Evolutionary conservation across 2,329 filamentous ascomycete genomes (phyloP), one percentile per base, ranked within the genome.

Genomic region (Exutisphaerella laricina): DNA sequence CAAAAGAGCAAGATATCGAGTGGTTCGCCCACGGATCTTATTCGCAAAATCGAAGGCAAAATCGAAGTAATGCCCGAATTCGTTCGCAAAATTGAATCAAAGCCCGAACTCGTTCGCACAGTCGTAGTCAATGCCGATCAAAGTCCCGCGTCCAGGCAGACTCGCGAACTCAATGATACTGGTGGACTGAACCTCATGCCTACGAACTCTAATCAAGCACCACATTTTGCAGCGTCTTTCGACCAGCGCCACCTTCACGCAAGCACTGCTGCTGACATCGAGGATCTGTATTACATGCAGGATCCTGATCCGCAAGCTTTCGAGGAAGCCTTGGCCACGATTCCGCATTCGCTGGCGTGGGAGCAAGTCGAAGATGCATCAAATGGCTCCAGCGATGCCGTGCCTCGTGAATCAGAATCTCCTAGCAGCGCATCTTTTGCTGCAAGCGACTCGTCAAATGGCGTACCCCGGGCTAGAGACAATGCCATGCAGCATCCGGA

Each of bases 251-350:
- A 26, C 23, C 12, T 26, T 12, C 23, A 12, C 33, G 14, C 9
- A 3, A n/a, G 7, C 5, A 20, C 33, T 5, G 18, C 17, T n/a
- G n/a, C 33, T 17, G 12, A 21, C 8, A 12, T 23, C 13, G 33
- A 35, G 17, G 14, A 17, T 10, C 13, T 35, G 9, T 35, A 17
- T 5, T n/a, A 23, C 8, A 17, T 35, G 7, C 17, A 35, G 23
- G 33, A 35, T 20, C 17, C 33, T 9, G 33, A 35, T 9, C 17
- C 23, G 16, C 18, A 23, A 7, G 33, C 33, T 23, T 20, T 23
- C 4, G 33, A 35, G 9, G 33, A 23, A 35, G 20, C 33, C 8
- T 35, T 23, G 17, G 18, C 33, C n/a, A 35, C 33, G 20, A 35
- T 23, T 17, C 20, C 33, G 9, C 9, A 10, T 33, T 9, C 7